These are phyloP conservation scores for Talaromyces rugulosus DNA, from an alignment of 2,329 filamentous ascomycete species.

Conservation along the genomic window DNA sequence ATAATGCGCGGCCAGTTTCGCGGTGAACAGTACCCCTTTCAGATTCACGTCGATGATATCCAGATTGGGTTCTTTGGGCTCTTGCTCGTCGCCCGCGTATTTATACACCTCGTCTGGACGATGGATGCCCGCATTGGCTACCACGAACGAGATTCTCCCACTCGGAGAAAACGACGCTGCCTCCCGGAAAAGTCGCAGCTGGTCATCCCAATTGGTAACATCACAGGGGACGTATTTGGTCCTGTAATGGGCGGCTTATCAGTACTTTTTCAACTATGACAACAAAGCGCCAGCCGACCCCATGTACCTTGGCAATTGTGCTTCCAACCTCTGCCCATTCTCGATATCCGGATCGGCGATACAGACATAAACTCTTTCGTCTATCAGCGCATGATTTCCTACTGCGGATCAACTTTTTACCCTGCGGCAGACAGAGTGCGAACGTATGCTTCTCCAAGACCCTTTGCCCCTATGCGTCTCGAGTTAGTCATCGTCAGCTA, in stretches of 20 bases:
- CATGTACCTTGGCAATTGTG: constrained; percentile 18
- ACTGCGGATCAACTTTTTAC: neutral
- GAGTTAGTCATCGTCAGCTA: no score
- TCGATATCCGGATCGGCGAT: constrained; percentile 20
- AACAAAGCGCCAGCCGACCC: no score
- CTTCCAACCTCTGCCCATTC: constrained; percentile 18
- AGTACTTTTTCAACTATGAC: no score
- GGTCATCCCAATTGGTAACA: constrained; percentile 28
- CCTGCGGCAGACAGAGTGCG: constrained; percentile 23
- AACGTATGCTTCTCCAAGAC: constrained; percentile 29
- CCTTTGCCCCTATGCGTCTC: constrained; percentile 22
- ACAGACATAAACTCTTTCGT: no score
- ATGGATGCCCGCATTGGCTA: constrained; percentile 31
- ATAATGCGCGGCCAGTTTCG: constrained; percentile 42
- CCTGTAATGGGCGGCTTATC: constrained; percentile 1
- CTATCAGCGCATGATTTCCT: no score
- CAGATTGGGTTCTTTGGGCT: constrained; percentile 27
- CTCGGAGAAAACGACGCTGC: constrained; percentile 22
- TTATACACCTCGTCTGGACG: constrained; percentile 26
- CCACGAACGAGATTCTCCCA: constrained; percentile 26
- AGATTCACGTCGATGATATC: constrained; percentile 38
- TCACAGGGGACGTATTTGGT: constrained; percentile 28
- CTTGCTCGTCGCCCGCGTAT: constrained; percentile 17
- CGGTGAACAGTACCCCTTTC: constrained; percentile 42
- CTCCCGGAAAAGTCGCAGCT: constrained; percentile 24